Evolutionary conservation across 176 grass and related monocot species (phyloP).

Genomic region (Metroxylon sagu): DNA sequence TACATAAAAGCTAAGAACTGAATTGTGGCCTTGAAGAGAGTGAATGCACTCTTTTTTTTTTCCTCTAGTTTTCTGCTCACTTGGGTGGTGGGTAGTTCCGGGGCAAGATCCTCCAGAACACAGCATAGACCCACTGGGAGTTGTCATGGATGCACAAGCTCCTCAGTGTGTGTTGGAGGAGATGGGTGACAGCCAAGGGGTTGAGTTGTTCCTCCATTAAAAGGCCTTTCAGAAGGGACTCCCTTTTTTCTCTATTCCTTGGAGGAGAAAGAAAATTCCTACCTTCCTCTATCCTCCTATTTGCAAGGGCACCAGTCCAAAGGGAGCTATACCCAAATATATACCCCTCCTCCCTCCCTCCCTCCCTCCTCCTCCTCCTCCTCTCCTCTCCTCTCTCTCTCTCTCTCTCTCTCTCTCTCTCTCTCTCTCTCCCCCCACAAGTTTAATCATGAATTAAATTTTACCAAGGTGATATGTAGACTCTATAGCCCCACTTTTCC

Average conservation of each 20-base stretch:
- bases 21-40: no score
- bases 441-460: slow-evolving; percentile 4
- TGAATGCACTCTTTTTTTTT: no score
- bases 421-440: background rate
- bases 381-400: background rate
- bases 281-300: slow-evolving; percentile 6
- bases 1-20: background rate
- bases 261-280: background rate
- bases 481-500: slow-evolving; percentile 20
- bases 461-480: slow-evolving; percentile 11
- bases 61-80: slow-evolving; percentile 7
- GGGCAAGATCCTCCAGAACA: slow-evolving; percentile 88
- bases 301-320: slow-evolving; percentile 43
- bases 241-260: slow-evolving; percentile 17
- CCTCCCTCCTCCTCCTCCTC: slow-evolving; percentile 3
- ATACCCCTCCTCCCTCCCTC: slow-evolving; percentile 15
- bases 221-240: background rate
- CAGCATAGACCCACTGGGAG: slow-evolving; percentile 79
- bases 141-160: slow-evolving; percentile 64
- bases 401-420: background rate
- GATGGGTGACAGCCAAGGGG: slow-evolving; percentile 78
- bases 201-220: slow-evolving; percentile 79
- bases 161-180: slow-evolving; percentile 84
- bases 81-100: slow-evolving; percentile 87
- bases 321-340: slow-evolving; percentile 47